A percentile compares a stretch with the other conserved stretches of the same genome.
phyloP scores from a whole-genome alignment of 257 asterid species.

The Nicotiana otophora region DNA sequence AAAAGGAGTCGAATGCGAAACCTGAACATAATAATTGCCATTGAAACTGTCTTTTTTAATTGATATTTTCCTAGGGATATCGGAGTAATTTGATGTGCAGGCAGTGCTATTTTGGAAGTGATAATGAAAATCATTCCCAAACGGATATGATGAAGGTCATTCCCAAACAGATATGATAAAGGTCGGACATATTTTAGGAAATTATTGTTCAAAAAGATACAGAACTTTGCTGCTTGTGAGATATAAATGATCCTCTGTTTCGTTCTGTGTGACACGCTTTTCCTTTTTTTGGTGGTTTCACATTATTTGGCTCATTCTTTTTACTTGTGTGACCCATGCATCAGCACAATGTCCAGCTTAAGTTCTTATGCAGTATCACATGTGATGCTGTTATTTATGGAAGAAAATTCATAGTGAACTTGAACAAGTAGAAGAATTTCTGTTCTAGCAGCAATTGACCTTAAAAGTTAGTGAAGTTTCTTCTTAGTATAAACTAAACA shows the following conservation, averaged over 20 bases:
- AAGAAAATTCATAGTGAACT: conserved; percentile 3
- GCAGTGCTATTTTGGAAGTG: background rate
- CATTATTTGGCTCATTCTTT: background rate
- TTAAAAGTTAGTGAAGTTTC: background rate
- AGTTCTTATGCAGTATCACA: background rate
- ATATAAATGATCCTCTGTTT: background rate
- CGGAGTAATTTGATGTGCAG: background rate
- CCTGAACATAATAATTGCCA: background rate
- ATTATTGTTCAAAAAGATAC: background rate
- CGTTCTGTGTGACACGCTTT: background rate
- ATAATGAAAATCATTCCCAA: background rate
- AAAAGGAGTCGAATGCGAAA: background rate
- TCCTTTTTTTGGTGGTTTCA: background rate
- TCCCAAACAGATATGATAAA: background rate
- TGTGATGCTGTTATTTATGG: background rate
- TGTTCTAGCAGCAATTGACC: background rate
- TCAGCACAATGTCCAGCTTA: conserved; percentile 6
- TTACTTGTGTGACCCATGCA: background rate
- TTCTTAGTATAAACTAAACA: background rate
- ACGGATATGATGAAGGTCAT: background rate
- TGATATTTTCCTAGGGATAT: background rate
- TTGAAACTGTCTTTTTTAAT: background rate
- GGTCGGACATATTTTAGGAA: background rate
- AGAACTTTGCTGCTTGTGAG: background rate
- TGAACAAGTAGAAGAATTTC: background rate